Evolutionary conservation across 78 protist species (phyloP).

Genomic region (Dictyostelium brefeldianum): DNA sequence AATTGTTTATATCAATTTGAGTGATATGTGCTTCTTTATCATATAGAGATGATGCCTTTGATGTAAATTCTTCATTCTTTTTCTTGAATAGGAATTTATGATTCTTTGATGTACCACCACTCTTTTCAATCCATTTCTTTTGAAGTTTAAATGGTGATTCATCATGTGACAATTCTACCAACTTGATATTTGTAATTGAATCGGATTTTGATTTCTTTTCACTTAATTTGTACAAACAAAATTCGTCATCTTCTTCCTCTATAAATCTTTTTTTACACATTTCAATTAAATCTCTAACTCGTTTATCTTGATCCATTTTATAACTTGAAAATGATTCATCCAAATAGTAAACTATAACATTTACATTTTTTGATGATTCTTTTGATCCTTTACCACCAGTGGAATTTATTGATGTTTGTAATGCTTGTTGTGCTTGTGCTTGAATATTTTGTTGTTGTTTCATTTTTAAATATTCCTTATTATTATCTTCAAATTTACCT

Average conservation of each 20-base stretch:
- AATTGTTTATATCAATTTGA: slow-evolving; percentile 42
- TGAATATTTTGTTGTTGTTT: slow-evolving; percentile 25
- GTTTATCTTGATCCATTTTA: slow-evolving; percentile 20
- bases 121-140: slow-evolving; percentile 43
- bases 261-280: slow-evolving; percentile 59
- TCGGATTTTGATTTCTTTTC: slow-evolving; percentile 50
- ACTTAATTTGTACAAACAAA: slow-evolving; percentile 48
- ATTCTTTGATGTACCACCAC: neutral
- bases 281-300: slow-evolving; percentile 31
- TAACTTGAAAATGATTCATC: slow-evolving; percentile 60
- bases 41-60: neutral
- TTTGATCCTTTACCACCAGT: neutral
- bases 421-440: neutral
- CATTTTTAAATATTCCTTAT: slow-evolving; percentile 1
- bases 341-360: slow-evolving; percentile 41
- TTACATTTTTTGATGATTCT: slow-evolving; percentile 9
- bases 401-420: too few relatives aligned
- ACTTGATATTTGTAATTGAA: slow-evolving; percentile 7
- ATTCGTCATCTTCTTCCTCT: slow-evolving; percentile 29
- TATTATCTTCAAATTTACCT: slow-evolving; percentile 47
- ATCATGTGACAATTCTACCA: slow-evolving; percentile 50
- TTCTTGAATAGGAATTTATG: slow-evolving; percentile 54
- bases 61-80: slow-evolving; percentile 19
- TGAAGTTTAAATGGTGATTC: slow-evolving; percentile 55
- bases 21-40: slow-evolving; percentile 5